These are phyloP conservation scores for Boletus holoroseus DNA, from an alignment of 1,284 basidiomycete genomes.

Conservation along the genomic window DNA sequence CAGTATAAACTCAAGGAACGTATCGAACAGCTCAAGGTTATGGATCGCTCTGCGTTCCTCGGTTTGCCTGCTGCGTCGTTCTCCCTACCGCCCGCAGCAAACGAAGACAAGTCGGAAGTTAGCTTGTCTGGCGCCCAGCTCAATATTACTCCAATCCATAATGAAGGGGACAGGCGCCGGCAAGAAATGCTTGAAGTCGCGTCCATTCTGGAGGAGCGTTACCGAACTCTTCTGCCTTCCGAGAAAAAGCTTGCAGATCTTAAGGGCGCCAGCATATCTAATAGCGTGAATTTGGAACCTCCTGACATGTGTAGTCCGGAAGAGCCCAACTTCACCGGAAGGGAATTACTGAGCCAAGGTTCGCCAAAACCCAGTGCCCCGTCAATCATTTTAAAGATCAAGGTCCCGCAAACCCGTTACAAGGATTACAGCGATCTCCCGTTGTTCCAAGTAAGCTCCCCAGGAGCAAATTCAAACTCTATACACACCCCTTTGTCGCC, in stretches of 20 bases:
- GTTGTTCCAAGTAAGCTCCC: slow-evolving; percentile 18
- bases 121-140: slow-evolving; percentile 34
- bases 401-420: slow-evolving; percentile 29
- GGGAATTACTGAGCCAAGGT: slow-evolving; percentile 9
- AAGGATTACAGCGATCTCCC: slow-evolving; percentile 17
- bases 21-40: slow-evolving; percentile 74
- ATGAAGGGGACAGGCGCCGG: slow-evolving; percentile 65
- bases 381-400: slow-evolving; percentile 32
- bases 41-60: slow-evolving; percentile 68
- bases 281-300: slow-evolving; percentile 12
- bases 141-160: slow-evolving; percentile 39
- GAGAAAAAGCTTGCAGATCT: slow-evolving; percentile 41
- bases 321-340: slow-evolving; percentile 12
- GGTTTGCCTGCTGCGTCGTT: slow-evolving; percentile 54
- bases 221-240: slow-evolving; percentile 62
- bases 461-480: slow-evolving; percentile 14
- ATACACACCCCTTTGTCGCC: slow-evolving; percentile 17
- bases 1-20: slow-evolving; percentile 87
- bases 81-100: slow-evolving; percentile 33
- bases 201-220: slow-evolving; percentile 59
- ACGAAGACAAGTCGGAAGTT: slow-evolving; percentile 29
- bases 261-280: slow-evolving; percentile 19
- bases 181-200: slow-evolving; percentile 68
- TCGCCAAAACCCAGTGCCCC: slow-evolving; percentile 22
- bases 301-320: slow-evolving; percentile 18